Percentiles rank a stretch among this genome's conserved stretches.
Conservation (phyloP, 371 early-diverging fungal species). For the Sporodiniella umbellata region DNA sequence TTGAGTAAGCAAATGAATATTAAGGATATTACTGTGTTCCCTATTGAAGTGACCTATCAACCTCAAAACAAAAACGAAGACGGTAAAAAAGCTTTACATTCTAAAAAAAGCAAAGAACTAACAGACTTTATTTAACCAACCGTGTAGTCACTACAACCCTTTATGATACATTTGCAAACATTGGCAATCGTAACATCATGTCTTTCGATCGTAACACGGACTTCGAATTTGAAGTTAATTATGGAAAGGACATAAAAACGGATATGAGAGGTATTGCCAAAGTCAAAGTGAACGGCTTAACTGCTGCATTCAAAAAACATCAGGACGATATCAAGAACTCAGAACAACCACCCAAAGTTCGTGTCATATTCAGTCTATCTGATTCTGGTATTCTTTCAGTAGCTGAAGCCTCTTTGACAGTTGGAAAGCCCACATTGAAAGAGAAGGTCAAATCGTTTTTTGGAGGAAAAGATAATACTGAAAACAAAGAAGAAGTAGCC, state of each 20-base stretch:
- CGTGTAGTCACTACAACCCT: slow-evolving; percentile 47
- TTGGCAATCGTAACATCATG: slow-evolving; percentile 83
- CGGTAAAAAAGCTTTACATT: slow-evolving; percentile 19
- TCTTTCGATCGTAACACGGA: slow-evolving; percentile 78
- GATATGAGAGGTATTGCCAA: slow-evolving; percentile 48
- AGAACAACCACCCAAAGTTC: slow-evolving; percentile 75
- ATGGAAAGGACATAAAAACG: slow-evolving; percentile 42
- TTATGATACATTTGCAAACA: slow-evolving; percentile 59
- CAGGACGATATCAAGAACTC: slow-evolving; percentile 47
- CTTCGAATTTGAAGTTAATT: slow-evolving; percentile 72
- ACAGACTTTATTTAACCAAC: slow-evolving; percentile 1
- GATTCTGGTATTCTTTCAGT: slow-evolving; percentile 65
- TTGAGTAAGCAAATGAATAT: slow-evolving; percentile 79
- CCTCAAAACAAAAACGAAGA: slow-evolving; percentile 51
- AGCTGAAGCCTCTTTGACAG: slow-evolving; percentile 52
- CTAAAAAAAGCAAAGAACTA: slow-evolving; percentile 3
- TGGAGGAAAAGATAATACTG: slow-evolving; percentile 50
- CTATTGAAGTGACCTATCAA: slow-evolving; percentile 73
- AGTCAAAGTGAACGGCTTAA: slow-evolving; percentile 70
- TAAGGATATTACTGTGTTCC: slow-evolving; percentile 74
- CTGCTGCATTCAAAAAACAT: slow-evolving; percentile 65
- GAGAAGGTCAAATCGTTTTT: slow-evolving; percentile 79
- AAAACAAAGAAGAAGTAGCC: slow-evolving; percentile 13
- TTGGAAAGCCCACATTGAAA: slow-evolving; percentile 47
- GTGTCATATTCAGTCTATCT: slow-evolving; percentile 71